Percentiles rank a stretch among this genome's conserved stretches.
Evolutionary conservation across 1,139 yeast genomes (phyloP).

Genomic region (Keqinozyma sinolaborantium): DNA sequence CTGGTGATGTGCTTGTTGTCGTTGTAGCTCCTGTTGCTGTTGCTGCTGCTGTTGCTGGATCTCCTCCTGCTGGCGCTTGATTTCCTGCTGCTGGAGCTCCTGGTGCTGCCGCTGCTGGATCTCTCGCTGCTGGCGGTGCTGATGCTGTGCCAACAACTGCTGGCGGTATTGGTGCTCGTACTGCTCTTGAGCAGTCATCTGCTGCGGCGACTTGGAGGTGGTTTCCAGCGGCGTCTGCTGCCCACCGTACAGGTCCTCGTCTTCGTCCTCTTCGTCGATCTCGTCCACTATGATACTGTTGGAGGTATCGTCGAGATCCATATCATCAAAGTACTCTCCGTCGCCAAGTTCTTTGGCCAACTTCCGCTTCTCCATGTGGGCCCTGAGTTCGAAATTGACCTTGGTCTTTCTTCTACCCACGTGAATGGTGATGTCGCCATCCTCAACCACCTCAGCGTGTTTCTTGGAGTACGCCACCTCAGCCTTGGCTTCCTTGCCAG

Average conservation of each 20-base stretch:
- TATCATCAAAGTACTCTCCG: slow-evolving; percentile 12
- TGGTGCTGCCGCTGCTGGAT: not conserved
- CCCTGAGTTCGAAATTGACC: slow-evolving; percentile 46
- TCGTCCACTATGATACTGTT: slow-evolving; percentile 1
- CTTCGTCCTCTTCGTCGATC: slow-evolving; percentile 7
- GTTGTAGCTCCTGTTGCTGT: not conserved
- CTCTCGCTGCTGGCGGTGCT: not conserved
- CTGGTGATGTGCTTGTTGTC: slow-evolving; percentile 1
- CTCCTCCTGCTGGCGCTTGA: not conserved
- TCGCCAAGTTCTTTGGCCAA: slow-evolving; percentile 16
- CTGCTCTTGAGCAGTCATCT: slow-evolving; percentile 6
- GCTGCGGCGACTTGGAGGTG: slow-evolving; percentile 8
- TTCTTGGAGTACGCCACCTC: slow-evolving; percentile 48
- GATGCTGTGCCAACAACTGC: not conserved
- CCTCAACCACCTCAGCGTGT: slow-evolving; percentile 45
- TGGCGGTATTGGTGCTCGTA: not conserved
- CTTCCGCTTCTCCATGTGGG: slow-evolving; percentile 42
- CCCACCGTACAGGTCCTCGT: slow-evolving; percentile 2
- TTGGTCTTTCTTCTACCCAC: slow-evolving; percentile 48
- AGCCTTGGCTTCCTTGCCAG: slow-evolving; percentile 62
- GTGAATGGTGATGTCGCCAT: slow-evolving; percentile 45
- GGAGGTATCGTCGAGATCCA: slow-evolving; percentile 10
- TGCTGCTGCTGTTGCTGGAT: not conserved
- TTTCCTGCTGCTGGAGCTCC: not conserved
- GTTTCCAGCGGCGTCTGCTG: slow-evolving; percentile 3